These are phyloP conservation scores for Chamaecyparis obtusa DNA, from an alignment of 75 land plant genomes.

Conservation along the genomic window DNA sequence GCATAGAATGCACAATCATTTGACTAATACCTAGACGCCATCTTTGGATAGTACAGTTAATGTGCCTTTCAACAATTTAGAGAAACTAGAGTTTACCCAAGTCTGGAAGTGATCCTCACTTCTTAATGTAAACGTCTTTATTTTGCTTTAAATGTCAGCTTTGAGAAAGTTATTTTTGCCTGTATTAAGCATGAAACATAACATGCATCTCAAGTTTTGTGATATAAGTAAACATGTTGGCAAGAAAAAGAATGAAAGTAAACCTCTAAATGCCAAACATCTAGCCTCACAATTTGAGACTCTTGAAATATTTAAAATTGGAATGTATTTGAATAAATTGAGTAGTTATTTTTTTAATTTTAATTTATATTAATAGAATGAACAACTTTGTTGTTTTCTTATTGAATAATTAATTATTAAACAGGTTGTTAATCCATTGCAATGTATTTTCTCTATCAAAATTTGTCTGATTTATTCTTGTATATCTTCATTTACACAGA, in stretches of 20 bases:
- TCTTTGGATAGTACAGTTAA: background rate
- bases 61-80: background rate
- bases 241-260: background rate
- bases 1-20: background rate
- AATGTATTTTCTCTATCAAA: background rate
- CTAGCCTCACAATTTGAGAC: background rate
- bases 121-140: background rate
- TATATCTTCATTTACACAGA: slow-evolving; percentile 21
- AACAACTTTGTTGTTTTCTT: background rate
- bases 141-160: background rate
- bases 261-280: background rate
- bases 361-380: background rate
- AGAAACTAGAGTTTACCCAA: background rate
- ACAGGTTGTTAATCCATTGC: background rate
- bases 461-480: background rate
- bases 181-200: background rate
- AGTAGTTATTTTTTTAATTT: background rate
- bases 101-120: background rate
- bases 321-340: background rate
- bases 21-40: background rate
- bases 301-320: background rate
- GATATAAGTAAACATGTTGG: background rate
- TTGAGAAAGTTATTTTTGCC: background rate
- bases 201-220: background rate
- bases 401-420: background rate